phyloP scores from a whole-genome alignment of 768 basidiomycete genomes.

The Phylloporus rhodoxanthus region DNA sequence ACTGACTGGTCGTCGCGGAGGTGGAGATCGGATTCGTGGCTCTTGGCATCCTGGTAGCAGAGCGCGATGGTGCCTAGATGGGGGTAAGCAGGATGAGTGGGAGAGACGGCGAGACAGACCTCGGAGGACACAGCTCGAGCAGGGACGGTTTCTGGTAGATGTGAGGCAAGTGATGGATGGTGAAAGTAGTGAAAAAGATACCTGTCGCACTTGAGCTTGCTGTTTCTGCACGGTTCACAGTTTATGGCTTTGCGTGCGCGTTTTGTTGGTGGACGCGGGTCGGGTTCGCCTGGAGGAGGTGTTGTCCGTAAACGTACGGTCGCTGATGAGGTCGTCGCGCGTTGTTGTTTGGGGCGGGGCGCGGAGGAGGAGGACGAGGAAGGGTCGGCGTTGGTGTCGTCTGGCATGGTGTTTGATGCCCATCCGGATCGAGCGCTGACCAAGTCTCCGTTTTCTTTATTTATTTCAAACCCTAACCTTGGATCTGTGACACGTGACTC shows the following conservation, averaged over 20 bases:
- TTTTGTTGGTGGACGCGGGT: conserved; percentile 67
- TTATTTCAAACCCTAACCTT: conserved; percentile 27
- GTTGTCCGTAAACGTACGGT: conserved; percentile 44
- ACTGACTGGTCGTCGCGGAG: conserved; percentile 49
- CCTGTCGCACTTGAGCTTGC: conserved; percentile 89
- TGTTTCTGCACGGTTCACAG: conserved; percentile 82
- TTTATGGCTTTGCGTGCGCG: conserved; percentile 84
- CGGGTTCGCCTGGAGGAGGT: conserved; percentile 48
- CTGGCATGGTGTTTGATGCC: conserved; percentile 28
- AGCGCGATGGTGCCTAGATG: conserved; percentile 65
- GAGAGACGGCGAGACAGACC: conserved; percentile 38
- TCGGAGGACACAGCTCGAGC: conserved; percentile 79
- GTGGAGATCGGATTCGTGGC: conserved; percentile 51
- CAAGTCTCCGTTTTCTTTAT: conserved; percentile 4
- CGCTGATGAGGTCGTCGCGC: conserved; percentile 18
- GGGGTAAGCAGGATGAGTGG: conserved; percentile 13
- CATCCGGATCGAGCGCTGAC: conserved; percentile 25
- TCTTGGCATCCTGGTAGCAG: conserved; percentile 74
- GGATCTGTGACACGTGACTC: conserved; percentile 13
- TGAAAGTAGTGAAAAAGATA: conserved; percentile 17
- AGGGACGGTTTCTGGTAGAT: conserved; percentile 67
- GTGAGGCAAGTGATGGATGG: not conserved
- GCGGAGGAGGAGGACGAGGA: conserved; percentile 11
- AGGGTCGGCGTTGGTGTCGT: conserved; percentile 22
- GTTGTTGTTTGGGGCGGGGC: conserved; percentile 18